These are phyloP conservation scores for Chrysanthemum lavandulifolium DNA, from an alignment of 129 eudicot species.

Conservation along the genomic window DNA sequence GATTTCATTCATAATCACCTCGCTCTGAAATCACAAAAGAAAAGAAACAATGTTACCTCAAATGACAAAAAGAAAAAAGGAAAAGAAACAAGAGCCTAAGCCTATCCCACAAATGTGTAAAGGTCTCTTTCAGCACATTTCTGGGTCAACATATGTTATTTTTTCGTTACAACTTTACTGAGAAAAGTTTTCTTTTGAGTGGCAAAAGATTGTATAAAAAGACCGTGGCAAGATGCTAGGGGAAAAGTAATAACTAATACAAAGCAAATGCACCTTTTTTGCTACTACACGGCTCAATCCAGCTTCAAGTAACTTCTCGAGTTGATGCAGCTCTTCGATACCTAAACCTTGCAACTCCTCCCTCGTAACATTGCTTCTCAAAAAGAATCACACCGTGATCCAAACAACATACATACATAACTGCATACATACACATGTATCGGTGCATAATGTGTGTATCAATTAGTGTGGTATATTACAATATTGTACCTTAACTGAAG, in stretches of 20 bases:
- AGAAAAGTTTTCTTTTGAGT: too few species aligned
- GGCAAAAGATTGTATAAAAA: too few species aligned
- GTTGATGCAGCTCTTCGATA: slow-evolving; percentile 74
- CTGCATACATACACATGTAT: background rate
- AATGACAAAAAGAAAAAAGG: too few species aligned
- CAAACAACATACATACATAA: background rate
- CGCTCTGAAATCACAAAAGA: slow-evolving; percentile 51
- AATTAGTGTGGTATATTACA: background rate
- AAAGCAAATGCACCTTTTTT: slow-evolving; percentile 57
- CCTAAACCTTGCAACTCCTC: slow-evolving; percentile 86
- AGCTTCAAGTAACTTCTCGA: slow-evolving; percentile 74
- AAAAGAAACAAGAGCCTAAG: background rate
- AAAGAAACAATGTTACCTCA: background rate
- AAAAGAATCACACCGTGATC: slow-evolving; percentile 6
- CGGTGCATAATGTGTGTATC: background rate
- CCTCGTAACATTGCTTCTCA: slow-evolving; percentile 65
- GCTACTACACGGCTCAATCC: slow-evolving; percentile 76
- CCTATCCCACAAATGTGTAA: background rate
- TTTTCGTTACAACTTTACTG: background rate
- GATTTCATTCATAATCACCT: slow-evolving; percentile 68
- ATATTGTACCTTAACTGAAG: slow-evolving; percentile 64
- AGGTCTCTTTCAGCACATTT: background rate
- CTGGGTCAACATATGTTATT: background rate
- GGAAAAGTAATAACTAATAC: background rate
- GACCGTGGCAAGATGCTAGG: background rate